Evolutionary conservation across 1,284 basidiomycete species (phyloP), one percentile per base, ranked within the genome.

Genomic region (Apiotrichum siamense): DNA sequence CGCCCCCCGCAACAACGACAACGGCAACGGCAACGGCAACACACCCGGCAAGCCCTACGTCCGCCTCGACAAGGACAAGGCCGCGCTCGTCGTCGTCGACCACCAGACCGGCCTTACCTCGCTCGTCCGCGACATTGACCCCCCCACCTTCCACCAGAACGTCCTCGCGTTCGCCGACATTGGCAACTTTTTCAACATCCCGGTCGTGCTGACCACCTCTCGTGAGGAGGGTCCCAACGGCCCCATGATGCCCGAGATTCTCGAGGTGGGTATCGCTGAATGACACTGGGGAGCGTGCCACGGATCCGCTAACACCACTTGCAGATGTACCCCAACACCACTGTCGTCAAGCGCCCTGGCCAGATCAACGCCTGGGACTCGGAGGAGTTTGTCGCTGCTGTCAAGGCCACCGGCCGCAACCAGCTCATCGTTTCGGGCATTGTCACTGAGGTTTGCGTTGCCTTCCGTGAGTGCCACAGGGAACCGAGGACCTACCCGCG

Each of bases 331-430:
- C 33, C 47, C 2, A 26, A 43, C 23, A 44, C 47, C 3, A 40
- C 47, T 2, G 20, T 23, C 47, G 50, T 54, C 33, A 15, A 21
- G 3, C 52, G 52, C 7, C 52, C 52, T 3, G 52, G 52, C 12
- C 37, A 54, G 52, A 49, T 54, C 39, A 54, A 54, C 33, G 52
- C 47, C 7, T 54, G 52, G 52, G 52, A 54, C 47, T 46, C 49
- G 29, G 39, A 39, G n/a, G 52, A 54, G n/a, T 54, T 54, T 41
- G 44, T 47, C 33, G n/a, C 20, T 3, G 52, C 52, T 23, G 44
- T 54, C 33, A 45, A 43, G 44, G 44, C 25, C 11, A 54, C 52
- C 7, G 52, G 52, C 26, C 24, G 29, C 23, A 49, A 49, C 35
- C 52, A 54, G 47, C 43, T 54, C 27, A 45, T 54, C 44, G 27